phyloP scores from a whole-genome alignment of 306 rosid genomes.

The Trifolium pratense region DNA sequence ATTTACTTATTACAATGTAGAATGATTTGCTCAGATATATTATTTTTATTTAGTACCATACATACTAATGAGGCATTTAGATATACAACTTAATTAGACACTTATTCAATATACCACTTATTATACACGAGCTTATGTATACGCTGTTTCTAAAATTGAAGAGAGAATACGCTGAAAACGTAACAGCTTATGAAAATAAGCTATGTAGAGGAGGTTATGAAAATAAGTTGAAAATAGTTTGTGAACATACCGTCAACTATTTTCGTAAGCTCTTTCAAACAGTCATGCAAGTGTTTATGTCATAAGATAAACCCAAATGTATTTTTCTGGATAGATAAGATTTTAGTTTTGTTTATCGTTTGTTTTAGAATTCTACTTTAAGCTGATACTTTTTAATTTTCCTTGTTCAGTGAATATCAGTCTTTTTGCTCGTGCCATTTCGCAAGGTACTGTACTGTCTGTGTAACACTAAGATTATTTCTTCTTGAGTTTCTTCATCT shows the following conservation, averaged over 20 bases:
- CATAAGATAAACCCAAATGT: neutral
- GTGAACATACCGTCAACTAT: neutral
- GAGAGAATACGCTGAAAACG: neutral
- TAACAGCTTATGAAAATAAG: neutral
- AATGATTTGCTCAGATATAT: neutral
- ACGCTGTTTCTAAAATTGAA: neutral
- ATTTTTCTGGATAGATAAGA: neutral
- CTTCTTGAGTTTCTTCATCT: neutral
- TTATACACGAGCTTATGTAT: neutral
- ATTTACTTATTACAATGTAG: neutral
- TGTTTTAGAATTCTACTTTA: slow-evolving; percentile 5
- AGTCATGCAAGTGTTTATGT: neutral
- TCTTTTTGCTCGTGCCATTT: slow-evolving; percentile 53
- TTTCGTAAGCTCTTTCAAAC: neutral
- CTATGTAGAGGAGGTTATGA: neutral
- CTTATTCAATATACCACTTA: neutral
- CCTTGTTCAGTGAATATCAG: slow-evolving; percentile 50
- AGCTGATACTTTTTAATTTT: slow-evolving; percentile 34
- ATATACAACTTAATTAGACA: neutral
- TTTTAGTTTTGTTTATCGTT: neutral
- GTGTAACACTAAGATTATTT: slow-evolving; percentile 2
- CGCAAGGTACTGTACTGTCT: slow-evolving; percentile 50
- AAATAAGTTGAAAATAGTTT: neutral
- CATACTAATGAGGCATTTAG: neutral
- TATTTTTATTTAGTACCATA: neutral